Evolutionary conservation across 805 yeast genomes (phyloP).

Genomic region (Schwanniomyces pseudopolymorphus): DNA sequence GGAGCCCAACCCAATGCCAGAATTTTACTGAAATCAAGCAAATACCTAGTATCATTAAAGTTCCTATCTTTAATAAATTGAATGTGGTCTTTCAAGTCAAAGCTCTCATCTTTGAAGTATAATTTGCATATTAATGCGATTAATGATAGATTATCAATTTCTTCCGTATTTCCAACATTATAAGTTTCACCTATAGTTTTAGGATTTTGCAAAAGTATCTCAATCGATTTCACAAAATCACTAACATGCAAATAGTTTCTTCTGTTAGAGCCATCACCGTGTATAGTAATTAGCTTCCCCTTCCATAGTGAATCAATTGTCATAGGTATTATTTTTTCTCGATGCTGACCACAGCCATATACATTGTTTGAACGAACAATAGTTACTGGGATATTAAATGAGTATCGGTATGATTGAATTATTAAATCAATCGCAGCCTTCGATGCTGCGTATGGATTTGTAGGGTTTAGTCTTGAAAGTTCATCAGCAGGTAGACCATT

Average conservation of each 20-base stretch:
- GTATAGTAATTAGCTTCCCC: conserved; percentile 33
- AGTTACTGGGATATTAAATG: conserved; percentile 42
- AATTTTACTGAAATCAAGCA: conserved; percentile 22
- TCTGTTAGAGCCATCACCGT: conserved; percentile 47
- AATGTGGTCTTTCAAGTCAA: conserved; percentile 12
- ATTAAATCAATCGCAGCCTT: conserved; percentile 55
- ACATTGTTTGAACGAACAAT: conserved; percentile 51
- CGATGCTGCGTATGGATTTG: conserved; percentile 58
- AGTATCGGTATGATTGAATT: conserved; percentile 42
- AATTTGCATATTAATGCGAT: conserved; percentile 17
- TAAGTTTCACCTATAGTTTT: conserved; percentile 13
- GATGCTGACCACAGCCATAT: conserved; percentile 54
- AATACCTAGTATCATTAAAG: conserved; percentile 33
- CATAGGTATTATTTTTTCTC: conserved; percentile 50
- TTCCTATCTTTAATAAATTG: conserved; percentile 27
- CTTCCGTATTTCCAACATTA: conserved; percentile 27
- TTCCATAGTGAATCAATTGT: conserved; percentile 20
- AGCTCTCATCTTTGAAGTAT: conserved; percentile 8
- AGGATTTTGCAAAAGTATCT: conserved; percentile 19
- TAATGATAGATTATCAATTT: conserved; percentile 24
- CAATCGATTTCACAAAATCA: conserved; percentile 43
- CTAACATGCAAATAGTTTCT: conserved; percentile 46
- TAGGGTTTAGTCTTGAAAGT: conserved; percentile 40
- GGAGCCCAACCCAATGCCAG: conserved; percentile 32
- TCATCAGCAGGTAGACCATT: conserved; percentile 28